Evolutionary conservation across 495 filamentous ascomycete species (phyloP).

Genomic region (Staphylotrichum longicolle): DNA sequence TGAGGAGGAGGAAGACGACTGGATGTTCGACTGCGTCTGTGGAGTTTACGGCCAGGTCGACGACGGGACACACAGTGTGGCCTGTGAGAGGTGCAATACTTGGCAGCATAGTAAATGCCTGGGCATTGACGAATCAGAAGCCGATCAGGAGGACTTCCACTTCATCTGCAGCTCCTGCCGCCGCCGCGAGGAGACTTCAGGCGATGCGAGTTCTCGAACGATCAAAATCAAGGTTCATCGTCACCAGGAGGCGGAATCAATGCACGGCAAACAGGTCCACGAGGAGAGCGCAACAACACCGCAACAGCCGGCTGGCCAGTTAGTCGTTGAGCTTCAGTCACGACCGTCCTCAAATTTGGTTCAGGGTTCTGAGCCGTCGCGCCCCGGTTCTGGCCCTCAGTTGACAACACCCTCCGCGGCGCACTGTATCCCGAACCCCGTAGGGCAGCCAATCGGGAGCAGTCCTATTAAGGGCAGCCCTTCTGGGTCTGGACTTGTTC

Average conservation of each 20-base stretch:
- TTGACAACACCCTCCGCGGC: background rate
- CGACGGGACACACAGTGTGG: slow-evolving; percentile 87
- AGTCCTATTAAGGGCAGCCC: background rate
- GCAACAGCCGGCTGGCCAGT: slow-evolving; percentile 3
- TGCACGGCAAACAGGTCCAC: slow-evolving; percentile 11
- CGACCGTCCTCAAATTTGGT: background rate
- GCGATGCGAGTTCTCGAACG: slow-evolving; percentile 43
- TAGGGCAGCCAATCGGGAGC: background rate
- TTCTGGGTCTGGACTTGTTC: slow-evolving; percentile 5
- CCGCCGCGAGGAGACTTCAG: slow-evolving; percentile 38
- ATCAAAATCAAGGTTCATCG: slow-evolving; percentile 74
- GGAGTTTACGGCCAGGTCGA: slow-evolving; percentile 87
- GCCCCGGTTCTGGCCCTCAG: background rate
- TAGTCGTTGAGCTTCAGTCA: slow-evolving; percentile 24
- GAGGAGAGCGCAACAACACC: slow-evolving; percentile 7
- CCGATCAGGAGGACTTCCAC: slow-evolving; percentile 81
- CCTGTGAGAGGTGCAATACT: slow-evolving; percentile 92
- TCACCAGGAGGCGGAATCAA: slow-evolving; percentile 40
- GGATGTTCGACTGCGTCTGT: slow-evolving; percentile 94
- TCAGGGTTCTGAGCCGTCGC: slow-evolving; percentile 1
- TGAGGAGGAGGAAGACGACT: slow-evolving; percentile 72
- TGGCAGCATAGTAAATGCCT: slow-evolving; percentile 97
- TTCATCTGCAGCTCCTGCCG: slow-evolving; percentile 82
- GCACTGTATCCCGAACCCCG: background rate
- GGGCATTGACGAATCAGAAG: slow-evolving; percentile 70